Evolutionary conservation across 768 basidiomycete species (phyloP).

Genomic region (Calocera viscosa): DNA sequence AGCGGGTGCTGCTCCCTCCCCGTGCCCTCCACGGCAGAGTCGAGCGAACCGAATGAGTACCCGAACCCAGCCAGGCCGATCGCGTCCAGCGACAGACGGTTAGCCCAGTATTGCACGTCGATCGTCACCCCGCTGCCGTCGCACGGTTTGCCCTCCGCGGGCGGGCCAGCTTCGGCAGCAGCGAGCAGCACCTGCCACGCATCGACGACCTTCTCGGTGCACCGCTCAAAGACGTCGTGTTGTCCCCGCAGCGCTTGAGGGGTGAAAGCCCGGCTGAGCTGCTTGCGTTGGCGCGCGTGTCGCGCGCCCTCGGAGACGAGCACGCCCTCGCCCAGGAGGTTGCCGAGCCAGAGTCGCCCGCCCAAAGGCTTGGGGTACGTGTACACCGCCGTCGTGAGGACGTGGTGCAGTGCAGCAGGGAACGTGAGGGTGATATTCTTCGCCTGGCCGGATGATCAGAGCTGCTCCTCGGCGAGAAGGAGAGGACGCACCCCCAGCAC

Average conservation of each 20-base stretch:
- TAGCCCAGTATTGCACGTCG: slow-evolving; percentile 5
- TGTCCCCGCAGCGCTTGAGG: background rate
- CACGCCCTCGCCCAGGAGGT: slow-evolving; percentile 49
- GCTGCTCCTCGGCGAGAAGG: slow-evolving; percentile 10
- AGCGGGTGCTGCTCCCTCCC: background rate
- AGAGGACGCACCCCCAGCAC: slow-evolving; percentile 39
- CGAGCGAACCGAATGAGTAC: slow-evolving; percentile 14
- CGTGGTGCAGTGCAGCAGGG: slow-evolving; percentile 39
- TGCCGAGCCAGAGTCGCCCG: slow-evolving; percentile 51
- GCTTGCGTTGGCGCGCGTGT: slow-evolving; percentile 16
- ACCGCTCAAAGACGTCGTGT: background rate
- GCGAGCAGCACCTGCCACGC: background rate
- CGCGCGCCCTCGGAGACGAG: slow-evolving; percentile 50
- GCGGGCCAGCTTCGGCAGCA: background rate
- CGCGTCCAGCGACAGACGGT: slow-evolving; percentile 13
- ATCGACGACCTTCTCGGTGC: background rate
- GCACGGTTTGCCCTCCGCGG: too few species aligned
- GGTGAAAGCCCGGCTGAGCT: slow-evolving; percentile 4
- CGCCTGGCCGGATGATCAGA: slow-evolving; percentile 31
- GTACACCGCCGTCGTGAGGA: slow-evolving; percentile 44
- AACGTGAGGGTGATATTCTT: slow-evolving; percentile 48
- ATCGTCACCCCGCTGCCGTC: too few species aligned
- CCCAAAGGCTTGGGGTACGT: slow-evolving; percentile 51
- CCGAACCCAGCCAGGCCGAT: slow-evolving; percentile 18
- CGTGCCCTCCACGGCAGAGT: background rate